phyloP scores from a whole-genome alignment of 768 basidiomycete species.

The Clathrus columnatus region DNA sequence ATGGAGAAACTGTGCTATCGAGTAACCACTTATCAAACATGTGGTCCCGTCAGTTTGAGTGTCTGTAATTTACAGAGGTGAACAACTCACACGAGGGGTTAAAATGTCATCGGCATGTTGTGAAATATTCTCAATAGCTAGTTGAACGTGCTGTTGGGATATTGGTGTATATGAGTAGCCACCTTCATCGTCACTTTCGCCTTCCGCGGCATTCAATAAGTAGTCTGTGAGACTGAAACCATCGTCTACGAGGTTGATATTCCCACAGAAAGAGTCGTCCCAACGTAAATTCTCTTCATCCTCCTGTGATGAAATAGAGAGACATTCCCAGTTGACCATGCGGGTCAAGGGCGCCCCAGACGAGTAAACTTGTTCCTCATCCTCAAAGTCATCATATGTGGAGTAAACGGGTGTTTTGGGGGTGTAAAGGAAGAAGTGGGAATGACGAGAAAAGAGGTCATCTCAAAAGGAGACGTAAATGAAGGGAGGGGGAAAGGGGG shows the following conservation, averaged over 20 bases:
- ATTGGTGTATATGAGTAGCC: not conserved
- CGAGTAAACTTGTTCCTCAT: not conserved
- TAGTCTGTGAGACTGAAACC: not conserved
- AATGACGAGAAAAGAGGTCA: not conserved
- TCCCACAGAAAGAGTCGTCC: not conserved
- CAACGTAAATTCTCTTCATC: not conserved
- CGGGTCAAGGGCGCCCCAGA: constrained; percentile 1
- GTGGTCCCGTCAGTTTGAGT: not conserved
- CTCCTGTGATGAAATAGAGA: not conserved
- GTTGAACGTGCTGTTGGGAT: not conserved
- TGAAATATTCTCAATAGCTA: not conserved
- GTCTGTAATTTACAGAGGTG: too few relatives aligned
- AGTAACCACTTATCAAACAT: not conserved
- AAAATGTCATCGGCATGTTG: not conserved
- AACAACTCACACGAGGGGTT: not conserved
- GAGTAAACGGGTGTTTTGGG: not conserved
- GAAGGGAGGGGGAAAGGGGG: not conserved
- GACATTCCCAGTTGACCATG: constrained; percentile 1
- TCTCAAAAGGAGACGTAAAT: not conserved
- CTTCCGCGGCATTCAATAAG: not conserved
- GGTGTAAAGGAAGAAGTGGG: not conserved
- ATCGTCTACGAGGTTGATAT: constrained; percentile 6
- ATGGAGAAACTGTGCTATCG: not conserved
- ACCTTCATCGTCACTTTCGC: not conserved
- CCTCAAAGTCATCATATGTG: not conserved